Conservation (phyloP, 371 early-diverging fungal species). For the Apophysomyces elegans region DNA sequence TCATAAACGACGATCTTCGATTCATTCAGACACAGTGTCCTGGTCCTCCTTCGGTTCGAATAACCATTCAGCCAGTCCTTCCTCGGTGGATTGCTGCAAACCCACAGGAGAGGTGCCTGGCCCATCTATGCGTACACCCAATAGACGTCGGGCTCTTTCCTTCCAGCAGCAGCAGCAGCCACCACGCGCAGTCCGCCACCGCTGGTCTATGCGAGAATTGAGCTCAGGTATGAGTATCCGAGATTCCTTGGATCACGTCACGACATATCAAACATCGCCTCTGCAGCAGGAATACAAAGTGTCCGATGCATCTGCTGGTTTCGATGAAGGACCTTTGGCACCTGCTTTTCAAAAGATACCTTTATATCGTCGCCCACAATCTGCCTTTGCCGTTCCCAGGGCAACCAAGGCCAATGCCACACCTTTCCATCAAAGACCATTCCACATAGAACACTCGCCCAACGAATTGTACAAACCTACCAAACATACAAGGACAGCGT, state of each 20-base stretch:
- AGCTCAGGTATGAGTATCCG: slow-evolving; percentile 14
- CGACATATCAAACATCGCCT: slow-evolving; percentile 27
- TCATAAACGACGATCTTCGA: slow-evolving; percentile 30
- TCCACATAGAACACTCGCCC: slow-evolving; percentile 15
- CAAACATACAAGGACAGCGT: slow-evolving; percentile 12
- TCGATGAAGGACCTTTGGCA: slow-evolving; percentile 8
- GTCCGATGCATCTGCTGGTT: slow-evolving; percentile 5
- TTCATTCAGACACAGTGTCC: slow-evolving; percentile 30
- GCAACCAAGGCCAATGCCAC: slow-evolving; percentile 5
- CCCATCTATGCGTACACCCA: slow-evolving; percentile 16
- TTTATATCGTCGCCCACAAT: slow-evolving; percentile 17
- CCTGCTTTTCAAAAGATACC: slow-evolving; percentile 2
- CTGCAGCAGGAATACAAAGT: slow-evolving; percentile 26
- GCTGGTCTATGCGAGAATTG: slow-evolving; percentile 27
- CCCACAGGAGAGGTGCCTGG: not conserved
- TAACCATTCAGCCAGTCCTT: not conserved
- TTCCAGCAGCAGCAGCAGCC: slow-evolving; percentile 44
- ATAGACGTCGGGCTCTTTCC: slow-evolving; percentile 44
- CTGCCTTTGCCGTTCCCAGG: slow-evolving; percentile 26
- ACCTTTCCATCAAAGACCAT: slow-evolving; percentile 11
- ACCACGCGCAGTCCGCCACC: slow-evolving; percentile 18
- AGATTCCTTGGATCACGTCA: slow-evolving; percentile 11
- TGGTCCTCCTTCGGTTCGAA: slow-evolving; percentile 20
- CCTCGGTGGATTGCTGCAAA: not conserved
- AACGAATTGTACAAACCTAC: slow-evolving; percentile 25